Base-by-base conservation (phyloP, 2,329 filamentous ascomycete genomes). In the Rachicladosporium sp. region DNA sequence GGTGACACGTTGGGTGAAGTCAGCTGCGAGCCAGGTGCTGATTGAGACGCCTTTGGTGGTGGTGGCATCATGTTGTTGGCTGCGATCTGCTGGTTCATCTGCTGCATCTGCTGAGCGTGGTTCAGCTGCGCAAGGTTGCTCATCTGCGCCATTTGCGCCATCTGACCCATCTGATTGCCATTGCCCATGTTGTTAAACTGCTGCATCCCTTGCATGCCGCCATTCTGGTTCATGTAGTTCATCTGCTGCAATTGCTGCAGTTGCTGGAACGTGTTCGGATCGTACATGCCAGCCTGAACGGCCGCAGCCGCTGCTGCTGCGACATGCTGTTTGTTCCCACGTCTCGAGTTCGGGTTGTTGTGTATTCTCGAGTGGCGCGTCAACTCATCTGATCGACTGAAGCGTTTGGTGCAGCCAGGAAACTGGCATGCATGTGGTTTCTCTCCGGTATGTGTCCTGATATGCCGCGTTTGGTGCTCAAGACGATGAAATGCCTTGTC, bases 401-500 rank as follows among this genome's bases (percentile, higher is more conserved):
- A 96, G 56, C 89, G 85, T 68, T 96, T 96, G 53, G 84, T 89
- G 76, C 89, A 96, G 53, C 88, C 87, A 3, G 86, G 87, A 57
- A 89, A 95, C 61, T 85, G 80, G 75, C 89, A 98, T 46, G 84
- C 88, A 57, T 96, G 91, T 35, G 89, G 89, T 73, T 96, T 98
- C 70, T 98, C 89, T 55, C 89, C 91, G 0, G 89, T 98, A 65
- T 98, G 89, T 5, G 91, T 96, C 55, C 89, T 80, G 58, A 96
- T 96, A 65, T 98, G 89, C 54, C 79, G 66, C 43, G 76, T 81
- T 71, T 95, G 89, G 63, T 96, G 89, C 69, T 96, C 89, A 32
- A 98, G 74, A 47, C 91, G 86, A 71, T 96, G 91, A 68, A 98
- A 98, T 45, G 91, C 89, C 73, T 95, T 93, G 56, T 95, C 89